phyloP scores from a whole-genome alignment of 1,284 basidiomycete species.

The Tylopilus orsonianus region DNA sequence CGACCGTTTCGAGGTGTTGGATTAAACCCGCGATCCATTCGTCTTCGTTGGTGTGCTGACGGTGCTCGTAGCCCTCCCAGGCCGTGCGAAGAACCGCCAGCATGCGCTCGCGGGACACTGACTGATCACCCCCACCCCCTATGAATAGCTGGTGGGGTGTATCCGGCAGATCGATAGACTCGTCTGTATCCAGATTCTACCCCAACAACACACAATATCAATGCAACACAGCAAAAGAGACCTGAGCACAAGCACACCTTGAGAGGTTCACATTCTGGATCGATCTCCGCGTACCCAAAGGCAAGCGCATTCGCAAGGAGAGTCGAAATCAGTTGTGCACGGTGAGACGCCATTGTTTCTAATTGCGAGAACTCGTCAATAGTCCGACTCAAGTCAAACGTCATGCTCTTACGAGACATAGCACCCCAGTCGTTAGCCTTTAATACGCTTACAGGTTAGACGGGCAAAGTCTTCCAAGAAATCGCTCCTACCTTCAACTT shows the following conservation, averaged over 20 bases:
- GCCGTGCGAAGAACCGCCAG: conserved; percentile 32
- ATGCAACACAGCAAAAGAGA: accelerated
- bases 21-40: conserved; percentile 43
- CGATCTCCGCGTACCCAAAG: conserved; percentile 46
- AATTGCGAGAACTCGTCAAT: not conserved
- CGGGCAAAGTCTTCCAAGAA: not conserved
- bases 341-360: conserved; percentile 60
- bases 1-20: conserved; percentile 38
- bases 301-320: conserved; percentile 46
- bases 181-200: conserved; percentile 53
- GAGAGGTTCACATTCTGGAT: conserved; percentile 46
- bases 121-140: conserved; percentile 20
- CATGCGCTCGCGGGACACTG: conserved; percentile 30
- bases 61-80: conserved; percentile 35
- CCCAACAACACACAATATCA: not conserved
- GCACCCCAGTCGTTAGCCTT: conserved; percentile 66
- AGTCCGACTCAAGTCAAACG: not conserved
- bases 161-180: conserved; percentile 38
- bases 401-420: conserved; percentile 48
- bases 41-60: conserved; percentile 37
- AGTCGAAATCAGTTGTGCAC: conserved; percentile 43
- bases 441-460: not conserved
- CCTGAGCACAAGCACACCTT: conserved; percentile 37
- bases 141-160: conserved; percentile 40
- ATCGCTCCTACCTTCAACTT: conserved; percentile 52